A percentile compares a stretch with the other conserved stretches of the same genome.
Evolutionary conservation across 768 basidiomycete genomes (phyloP).

Genomic region (Guyanaporus albipodus): DNA sequence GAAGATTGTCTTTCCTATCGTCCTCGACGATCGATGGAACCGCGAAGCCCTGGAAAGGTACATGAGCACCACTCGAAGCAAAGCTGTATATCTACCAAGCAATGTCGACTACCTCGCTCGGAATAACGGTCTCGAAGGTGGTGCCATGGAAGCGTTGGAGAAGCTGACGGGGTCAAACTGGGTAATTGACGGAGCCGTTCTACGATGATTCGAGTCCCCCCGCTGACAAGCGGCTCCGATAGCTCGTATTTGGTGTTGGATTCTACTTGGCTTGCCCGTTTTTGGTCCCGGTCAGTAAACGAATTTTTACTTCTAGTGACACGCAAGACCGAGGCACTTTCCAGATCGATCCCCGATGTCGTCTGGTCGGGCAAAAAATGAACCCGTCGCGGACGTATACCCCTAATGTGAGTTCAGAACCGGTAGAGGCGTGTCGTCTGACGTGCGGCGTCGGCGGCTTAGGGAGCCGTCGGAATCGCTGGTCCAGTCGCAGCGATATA

Average conservation of each 20-base stretch:
- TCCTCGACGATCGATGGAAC: conserved; percentile 56
- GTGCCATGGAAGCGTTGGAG: conserved; percentile 40
- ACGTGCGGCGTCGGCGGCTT: background rate
- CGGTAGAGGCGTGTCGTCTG: background rate
- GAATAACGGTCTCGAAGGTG: conserved; percentile 53
- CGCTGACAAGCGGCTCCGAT: conserved; percentile 12
- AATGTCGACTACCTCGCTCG: conserved; percentile 64
- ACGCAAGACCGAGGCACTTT: background rate
- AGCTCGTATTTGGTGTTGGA: conserved; percentile 61
- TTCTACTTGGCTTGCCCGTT: conserved; percentile 66
- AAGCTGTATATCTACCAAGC: conserved; percentile 63
- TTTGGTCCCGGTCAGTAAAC: conserved; percentile 46
- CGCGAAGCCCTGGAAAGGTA: conserved; percentile 55
- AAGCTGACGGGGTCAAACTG: conserved; percentile 48
- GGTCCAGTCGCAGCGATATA: conserved; percentile 65
- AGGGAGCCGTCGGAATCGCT: conserved; percentile 71
- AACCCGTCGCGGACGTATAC: conserved; percentile 69
- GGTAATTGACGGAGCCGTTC: conserved; percentile 30
- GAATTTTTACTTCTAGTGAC: background rate
- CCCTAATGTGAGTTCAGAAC: conserved; percentile 41
- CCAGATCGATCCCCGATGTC: conserved; percentile 54
- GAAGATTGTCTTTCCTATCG: conserved; percentile 57
- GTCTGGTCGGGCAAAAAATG: conserved; percentile 69
- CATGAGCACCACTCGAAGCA: conserved; percentile 49
- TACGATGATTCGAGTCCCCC: background rate